These are phyloP conservation scores for Geotrichum restrictum DNA, from an alignment of 1,139 yeast genomes.

Conservation along the genomic window DNA sequence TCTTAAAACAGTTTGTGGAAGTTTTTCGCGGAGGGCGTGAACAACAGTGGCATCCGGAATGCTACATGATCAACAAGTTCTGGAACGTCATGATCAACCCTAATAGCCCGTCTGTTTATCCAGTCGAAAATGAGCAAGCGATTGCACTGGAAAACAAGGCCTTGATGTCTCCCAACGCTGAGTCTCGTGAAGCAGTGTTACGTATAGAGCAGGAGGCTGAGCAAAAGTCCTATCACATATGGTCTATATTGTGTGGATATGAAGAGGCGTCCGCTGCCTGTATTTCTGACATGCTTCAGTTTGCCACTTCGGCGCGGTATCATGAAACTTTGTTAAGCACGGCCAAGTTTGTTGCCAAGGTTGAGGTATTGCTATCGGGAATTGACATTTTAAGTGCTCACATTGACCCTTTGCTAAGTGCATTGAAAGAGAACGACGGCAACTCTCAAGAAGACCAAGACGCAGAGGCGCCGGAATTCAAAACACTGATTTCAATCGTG, in stretches of 20 bases:
- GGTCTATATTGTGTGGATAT: conserved; percentile 83
- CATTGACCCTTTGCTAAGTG: conserved; percentile 28
- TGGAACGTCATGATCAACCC: conserved; percentile 66
- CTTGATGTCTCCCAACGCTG: conserved; percentile 38
- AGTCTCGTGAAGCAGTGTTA: conserved; percentile 41
- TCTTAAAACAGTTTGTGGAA: conserved; percentile 90
- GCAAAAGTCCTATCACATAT: conserved; percentile 67
- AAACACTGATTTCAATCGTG: conserved; percentile 14
- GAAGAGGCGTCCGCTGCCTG: conserved; percentile 92
- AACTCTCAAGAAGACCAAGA: conserved; percentile 19
- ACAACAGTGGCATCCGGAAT: conserved; percentile 99
- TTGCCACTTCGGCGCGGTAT: conserved; percentile 75
- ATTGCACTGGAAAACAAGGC: background rate
- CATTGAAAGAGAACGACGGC: conserved; percentile 15
- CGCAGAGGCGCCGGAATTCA: conserved; percentile 21
- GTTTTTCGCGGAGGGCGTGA: conserved; percentile 87
- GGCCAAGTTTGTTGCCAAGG: conserved; percentile 66
- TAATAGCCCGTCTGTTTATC: conserved; percentile 5
- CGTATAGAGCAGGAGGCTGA: conserved; percentile 64
- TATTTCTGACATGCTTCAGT: conserved; percentile 86
- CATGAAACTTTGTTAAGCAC: conserved; percentile 67
- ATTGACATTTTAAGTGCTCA: conserved; percentile 49
- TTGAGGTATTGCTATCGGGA: conserved; percentile 74
- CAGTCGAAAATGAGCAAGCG: background rate
- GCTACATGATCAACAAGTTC: conserved; percentile 94